Evolutionary conservation across 2,329 filamentous ascomycete species (phyloP), one percentile per base, ranked within the genome.

Genomic region (Curvularia spicifera): DNA sequence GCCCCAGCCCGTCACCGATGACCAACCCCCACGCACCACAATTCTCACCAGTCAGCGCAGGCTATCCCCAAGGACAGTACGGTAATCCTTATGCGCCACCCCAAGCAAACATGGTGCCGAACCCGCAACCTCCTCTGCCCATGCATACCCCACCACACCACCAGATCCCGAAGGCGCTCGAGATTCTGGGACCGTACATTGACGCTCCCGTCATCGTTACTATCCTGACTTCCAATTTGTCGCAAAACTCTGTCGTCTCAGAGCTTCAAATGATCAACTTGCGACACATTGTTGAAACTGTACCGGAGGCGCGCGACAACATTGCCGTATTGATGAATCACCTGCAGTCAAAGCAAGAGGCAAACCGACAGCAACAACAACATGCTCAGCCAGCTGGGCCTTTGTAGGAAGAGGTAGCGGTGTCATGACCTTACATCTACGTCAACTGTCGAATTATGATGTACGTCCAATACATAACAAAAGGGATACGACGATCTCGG

Each of bases 261-360:
- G 72, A 76, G 46, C 67, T 84, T 15, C 91, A 96, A 71, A 89
- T 95, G 84, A 82, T 85, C 54, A 86, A 95, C 28, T 85, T 97
- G 61, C 83, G 85, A 51, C 82, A 84, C 39, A 88, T 94, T 13
- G 82, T 92, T 24, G 83, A 87, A 49, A 81, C 83, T 10, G 87
- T 92, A 53, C 86, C 87, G 0, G 83, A 83, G 22, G 86, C 91
- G 0, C 82, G 86, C 22, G 83, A 87, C 1, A 87, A 93, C 60
- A 71, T 81, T 10, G 60, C 49, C 7, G 65, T 71, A 1, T 56
- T 76, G 5, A 63, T 53, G 1, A 59, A 71, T 26, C 67, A 73
- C 39, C 33, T 76, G 39, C 42, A 53, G 44, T 53, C 44, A 46
- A 65, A 69, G 53, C 55, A 26, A 0, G 51, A 58, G 26, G 47